phyloP scores from a whole-genome alignment of 495 filamentous ascomycete genomes.

The Neurospora intermedia region DNA sequence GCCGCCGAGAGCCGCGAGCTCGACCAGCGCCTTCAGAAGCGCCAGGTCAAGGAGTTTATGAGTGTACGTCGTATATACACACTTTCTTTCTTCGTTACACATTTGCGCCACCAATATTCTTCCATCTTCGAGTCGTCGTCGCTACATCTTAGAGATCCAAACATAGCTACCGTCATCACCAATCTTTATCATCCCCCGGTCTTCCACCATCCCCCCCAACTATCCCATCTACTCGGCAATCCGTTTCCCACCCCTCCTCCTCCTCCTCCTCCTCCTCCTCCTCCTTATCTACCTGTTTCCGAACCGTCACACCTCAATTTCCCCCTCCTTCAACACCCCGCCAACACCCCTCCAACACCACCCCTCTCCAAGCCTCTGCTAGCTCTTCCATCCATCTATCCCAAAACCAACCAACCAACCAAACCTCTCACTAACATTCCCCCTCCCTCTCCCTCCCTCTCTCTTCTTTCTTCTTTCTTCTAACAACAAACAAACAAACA shows the following conservation, averaged over 20 bases:
- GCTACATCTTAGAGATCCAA: background rate
- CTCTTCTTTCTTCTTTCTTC: background rate
- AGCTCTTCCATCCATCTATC: no score
- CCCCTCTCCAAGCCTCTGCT: no score
- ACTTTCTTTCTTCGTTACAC: background rate
- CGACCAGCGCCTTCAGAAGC: conserved; percentile 80
- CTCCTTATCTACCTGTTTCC: no score
- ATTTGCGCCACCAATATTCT: background rate
- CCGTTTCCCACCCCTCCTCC: no score
- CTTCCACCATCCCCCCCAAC: background rate
- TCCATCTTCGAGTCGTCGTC: no score
- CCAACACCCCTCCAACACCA: no score
- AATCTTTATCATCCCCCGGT: background rate
- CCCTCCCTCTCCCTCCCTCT: background rate
- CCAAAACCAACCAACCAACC: no score
- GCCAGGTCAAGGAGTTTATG: conserved; percentile 99
- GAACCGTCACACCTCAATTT: no score
- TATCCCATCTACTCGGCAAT: background rate
- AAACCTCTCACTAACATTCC: background rate
- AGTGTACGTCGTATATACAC: conserved; percentile 46
- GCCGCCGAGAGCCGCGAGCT: conserved; percentile 82
- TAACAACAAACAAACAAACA: background rate
- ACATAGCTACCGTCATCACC: background rate
- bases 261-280: no score
- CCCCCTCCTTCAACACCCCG: no score